phyloP scores from a whole-genome alignment of 2,329 filamentous ascomycete genomes.

The Ceratocystis destructans region DNA sequence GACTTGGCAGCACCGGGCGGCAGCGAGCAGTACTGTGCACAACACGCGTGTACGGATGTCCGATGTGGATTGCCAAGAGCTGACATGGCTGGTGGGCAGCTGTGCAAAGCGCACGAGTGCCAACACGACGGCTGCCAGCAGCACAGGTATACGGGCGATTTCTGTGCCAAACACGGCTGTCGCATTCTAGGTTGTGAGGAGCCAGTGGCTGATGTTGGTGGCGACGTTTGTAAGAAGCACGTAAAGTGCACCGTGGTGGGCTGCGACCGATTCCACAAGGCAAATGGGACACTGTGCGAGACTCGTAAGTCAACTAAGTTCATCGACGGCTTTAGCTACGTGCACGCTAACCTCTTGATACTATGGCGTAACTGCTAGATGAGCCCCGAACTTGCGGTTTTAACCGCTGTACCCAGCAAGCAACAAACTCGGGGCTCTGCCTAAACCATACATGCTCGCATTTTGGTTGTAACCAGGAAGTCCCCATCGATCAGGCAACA shows the following conservation, averaged over 20 bases:
- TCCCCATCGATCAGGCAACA: neutral
- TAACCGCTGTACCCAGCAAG: conserved; percentile 9
- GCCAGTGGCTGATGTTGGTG: neutral
- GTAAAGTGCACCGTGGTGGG: conserved; percentile 6
- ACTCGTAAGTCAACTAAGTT: neutral
- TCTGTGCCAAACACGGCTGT: conserved; percentile 4
- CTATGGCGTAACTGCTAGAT: neutral
- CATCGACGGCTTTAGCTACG: neutral
- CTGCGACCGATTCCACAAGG: conserved; percentile 1
- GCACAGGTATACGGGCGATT: neutral
- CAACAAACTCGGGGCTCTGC: conserved; percentile 1
- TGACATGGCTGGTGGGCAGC: neutral
- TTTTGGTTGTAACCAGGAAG: neutral
- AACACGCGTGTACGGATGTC: conserved; percentile 16
- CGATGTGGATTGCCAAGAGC: conserved; percentile 9
- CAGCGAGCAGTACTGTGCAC: conserved; percentile 9
- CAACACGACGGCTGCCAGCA: conserved; percentile 8
- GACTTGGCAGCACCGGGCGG: conserved; percentile 8
- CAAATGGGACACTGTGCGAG: conserved; percentile 2
- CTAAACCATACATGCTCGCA: conserved; percentile 9
- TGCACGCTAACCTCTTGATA: neutral
- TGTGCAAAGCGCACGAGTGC: conserved; percentile 17
- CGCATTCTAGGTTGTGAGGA: neutral
- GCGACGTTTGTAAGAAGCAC: conserved; percentile 10
- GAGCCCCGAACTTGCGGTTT: conserved; percentile 10